Evolutionary conservation across 1,284 basidiomycete species (phyloP).

Genomic region (Gomphus sp.): DNA sequence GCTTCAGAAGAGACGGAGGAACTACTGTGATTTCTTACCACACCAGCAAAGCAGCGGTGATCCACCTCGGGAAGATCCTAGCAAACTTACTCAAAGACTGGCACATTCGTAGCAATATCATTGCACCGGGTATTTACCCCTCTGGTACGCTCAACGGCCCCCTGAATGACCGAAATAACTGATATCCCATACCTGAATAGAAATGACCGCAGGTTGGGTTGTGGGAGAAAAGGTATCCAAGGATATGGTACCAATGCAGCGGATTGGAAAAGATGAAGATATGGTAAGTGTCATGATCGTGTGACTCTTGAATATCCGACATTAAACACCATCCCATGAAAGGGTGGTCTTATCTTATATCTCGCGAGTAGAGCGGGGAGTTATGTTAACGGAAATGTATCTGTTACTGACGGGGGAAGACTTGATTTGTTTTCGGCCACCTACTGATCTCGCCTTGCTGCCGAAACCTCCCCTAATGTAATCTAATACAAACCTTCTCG

Average conservation of each 20-base stretch:
- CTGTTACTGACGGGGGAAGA: slow-evolving; percentile 64
- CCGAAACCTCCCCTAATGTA: neutral
- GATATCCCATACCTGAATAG: slow-evolving; percentile 15
- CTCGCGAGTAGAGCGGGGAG: slow-evolving; percentile 62
- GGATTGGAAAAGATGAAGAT: slow-evolving; percentile 4
- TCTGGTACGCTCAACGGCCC: slow-evolving; percentile 16
- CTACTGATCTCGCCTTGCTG: slow-evolving; percentile 11
- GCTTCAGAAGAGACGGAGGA: slow-evolving; percentile 1
- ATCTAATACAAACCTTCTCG: no score
- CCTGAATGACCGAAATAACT: neutral
- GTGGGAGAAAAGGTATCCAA: neutral
- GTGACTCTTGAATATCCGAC: neutral
- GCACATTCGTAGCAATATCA: slow-evolving; percentile 64
- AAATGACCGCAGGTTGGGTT: neutral
- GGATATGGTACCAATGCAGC: neutral
- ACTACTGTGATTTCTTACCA: slow-evolving; percentile 44
- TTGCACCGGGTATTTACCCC: slow-evolving; percentile 64
- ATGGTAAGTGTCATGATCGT: neutral
- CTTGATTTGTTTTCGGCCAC: slow-evolving; percentile 24
- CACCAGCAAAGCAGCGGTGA: slow-evolving; percentile 56
- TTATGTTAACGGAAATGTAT: slow-evolving; percentile 63
- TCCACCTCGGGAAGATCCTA: slow-evolving; percentile 60
- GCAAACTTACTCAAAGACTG: slow-evolving; percentile 61
- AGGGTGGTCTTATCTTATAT: slow-evolving; percentile 61
- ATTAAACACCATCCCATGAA: slow-evolving; percentile 29